Conservation (phyloP, 495 filamentous ascomycete species). For the Bacidia rubella region DNA sequence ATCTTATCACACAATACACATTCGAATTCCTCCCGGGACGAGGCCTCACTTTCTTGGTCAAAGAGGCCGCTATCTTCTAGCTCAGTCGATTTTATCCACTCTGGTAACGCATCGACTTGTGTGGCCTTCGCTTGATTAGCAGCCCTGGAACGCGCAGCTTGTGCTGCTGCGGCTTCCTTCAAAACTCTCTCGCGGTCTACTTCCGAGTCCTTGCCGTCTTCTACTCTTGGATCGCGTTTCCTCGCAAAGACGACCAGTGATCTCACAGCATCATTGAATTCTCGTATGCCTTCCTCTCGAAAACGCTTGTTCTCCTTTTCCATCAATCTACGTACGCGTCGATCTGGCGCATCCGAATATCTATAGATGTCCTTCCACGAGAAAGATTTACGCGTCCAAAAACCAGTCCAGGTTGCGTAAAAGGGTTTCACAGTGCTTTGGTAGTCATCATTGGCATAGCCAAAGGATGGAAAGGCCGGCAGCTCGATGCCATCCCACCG, state of each 20-base stretch:
- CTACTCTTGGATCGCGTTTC: slow-evolving; percentile 81
- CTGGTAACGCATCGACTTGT: slow-evolving; percentile 46
- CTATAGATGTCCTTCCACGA: slow-evolving; percentile 79
- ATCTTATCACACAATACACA: slow-evolving; percentile 85
- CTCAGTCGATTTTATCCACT: slow-evolving; percentile 57
- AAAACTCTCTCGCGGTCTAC: slow-evolving; percentile 67
- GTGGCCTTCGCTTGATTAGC: slow-evolving; percentile 64
- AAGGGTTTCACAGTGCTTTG: slow-evolving; percentile 64
- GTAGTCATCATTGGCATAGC: slow-evolving; percentile 49
- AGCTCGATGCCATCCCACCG: slow-evolving; percentile 48
- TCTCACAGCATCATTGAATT: slow-evolving; percentile 88
- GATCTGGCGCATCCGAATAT: slow-evolving; percentile 74
- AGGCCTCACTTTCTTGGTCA: slow-evolving; percentile 40
- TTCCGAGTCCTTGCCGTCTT: slow-evolving; percentile 53
- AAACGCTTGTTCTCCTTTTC: slow-evolving; percentile 88
- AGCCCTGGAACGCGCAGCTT: slow-evolving; percentile 71
- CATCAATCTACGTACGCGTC: slow-evolving; percentile 68
- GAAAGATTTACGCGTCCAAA: slow-evolving; percentile 75
- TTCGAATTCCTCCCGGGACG: slow-evolving; percentile 52
- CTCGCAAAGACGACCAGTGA: slow-evolving; percentile 81
- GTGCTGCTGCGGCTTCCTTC: slow-evolving; percentile 64
- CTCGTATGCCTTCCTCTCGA: slow-evolving; percentile 67
- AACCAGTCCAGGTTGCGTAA: slow-evolving; percentile 68
- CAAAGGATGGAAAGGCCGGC: slow-evolving; percentile 67
- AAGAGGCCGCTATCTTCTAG: slow-evolving; percentile 43